Evolutionary conservation across 768 basidiomycete species (phyloP), one percentile per base, ranked within the genome.

Genomic region (Tremella yokohamensis): DNA sequence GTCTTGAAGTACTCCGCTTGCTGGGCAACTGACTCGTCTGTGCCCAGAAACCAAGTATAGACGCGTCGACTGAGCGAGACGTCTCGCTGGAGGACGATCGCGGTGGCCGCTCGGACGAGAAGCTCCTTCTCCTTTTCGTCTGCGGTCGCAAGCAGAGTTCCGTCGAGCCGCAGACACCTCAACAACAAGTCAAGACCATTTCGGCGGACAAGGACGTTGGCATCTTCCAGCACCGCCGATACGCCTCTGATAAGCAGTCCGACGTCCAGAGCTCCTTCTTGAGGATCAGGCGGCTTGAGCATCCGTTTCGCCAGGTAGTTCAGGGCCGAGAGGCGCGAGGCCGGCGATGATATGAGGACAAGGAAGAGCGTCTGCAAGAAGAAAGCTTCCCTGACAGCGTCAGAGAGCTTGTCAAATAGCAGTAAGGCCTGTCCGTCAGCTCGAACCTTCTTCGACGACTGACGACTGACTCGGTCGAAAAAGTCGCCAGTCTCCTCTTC

Each of bases 401-500:
- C 85, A 1, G 92, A 89, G 1, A 98, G 77, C 34, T 83, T 82
- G 74, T 92, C 89, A 54, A 98, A 80, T 15, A 99, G 76, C 49
- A 79, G 79, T 29, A 97, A 75, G 34, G 94, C 90, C 89, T 90
- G 64, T 40, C 45, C 9, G 52, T 65, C 54, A 67, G 56, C 59
- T 19, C 53, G n/a, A n/a, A n/a, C n/a, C n/a, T 16, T 2, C 16
- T 20, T 8, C 48, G 12, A 44, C 26, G 19, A 11, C 2, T 25
- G 12, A 16, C 6, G 44, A 42, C 66, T 40, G 15, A 69, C 72
- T 55, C 56, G 74, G 3, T 98, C 96, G 68, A 97, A 97, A 78
- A 89, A 96, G 77, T 98, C 96, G 0, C 92, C 89, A 0, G 91
- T 93, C 76, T 97, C 94, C 75, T 99, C 96, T 75, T 99, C 96